These are phyloP conservation scores for Leccinum longicurvipes DNA, from an alignment of 768 basidiomycete genomes.

Conservation along the genomic window DNA sequence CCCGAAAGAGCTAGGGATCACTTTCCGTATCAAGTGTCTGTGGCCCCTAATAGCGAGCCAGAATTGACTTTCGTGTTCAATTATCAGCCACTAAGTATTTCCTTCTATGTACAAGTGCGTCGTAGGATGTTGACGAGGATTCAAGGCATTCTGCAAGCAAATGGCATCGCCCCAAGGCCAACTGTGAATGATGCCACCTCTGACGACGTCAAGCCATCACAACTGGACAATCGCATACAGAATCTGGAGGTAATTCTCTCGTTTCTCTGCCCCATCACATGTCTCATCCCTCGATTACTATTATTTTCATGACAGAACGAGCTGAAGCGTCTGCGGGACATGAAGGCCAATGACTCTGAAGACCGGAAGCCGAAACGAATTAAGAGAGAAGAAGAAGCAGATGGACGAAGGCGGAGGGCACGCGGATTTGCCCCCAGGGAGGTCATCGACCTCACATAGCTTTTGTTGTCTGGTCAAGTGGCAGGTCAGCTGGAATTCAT, in stretches of 20 bases:
- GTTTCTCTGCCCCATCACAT: neutral
- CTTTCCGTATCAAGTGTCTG: neutral
- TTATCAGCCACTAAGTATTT: neutral
- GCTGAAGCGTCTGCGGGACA: slow-evolving; percentile 12
- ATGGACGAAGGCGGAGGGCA: neutral
- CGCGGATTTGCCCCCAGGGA: slow-evolving; percentile 1
- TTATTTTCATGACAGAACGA: slow-evolving; percentile 4
- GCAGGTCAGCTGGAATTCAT: neutral
- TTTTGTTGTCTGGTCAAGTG: neutral
- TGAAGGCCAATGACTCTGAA: neutral
- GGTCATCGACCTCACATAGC: slow-evolving; percentile 19
- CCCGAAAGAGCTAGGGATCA: neutral
- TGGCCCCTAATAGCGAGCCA: neutral
- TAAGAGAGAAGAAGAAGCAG: slow-evolving; percentile 10
- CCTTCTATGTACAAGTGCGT: neutral
- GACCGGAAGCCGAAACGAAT: slow-evolving; percentile 16
- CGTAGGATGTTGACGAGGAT: neutral
- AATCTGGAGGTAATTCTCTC: slow-evolving; percentile 4
- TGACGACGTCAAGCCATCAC: neutral
- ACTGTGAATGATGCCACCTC: neutral
- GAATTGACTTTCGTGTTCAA: neutral
- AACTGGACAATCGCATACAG: slow-evolving; percentile 1
- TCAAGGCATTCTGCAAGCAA: neutral
- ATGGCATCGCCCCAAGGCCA: neutral
- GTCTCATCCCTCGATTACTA: neutral